Base-by-base conservation (phyloP, 139 green algal genomes). In the Haematococcus lacustris region DNA sequence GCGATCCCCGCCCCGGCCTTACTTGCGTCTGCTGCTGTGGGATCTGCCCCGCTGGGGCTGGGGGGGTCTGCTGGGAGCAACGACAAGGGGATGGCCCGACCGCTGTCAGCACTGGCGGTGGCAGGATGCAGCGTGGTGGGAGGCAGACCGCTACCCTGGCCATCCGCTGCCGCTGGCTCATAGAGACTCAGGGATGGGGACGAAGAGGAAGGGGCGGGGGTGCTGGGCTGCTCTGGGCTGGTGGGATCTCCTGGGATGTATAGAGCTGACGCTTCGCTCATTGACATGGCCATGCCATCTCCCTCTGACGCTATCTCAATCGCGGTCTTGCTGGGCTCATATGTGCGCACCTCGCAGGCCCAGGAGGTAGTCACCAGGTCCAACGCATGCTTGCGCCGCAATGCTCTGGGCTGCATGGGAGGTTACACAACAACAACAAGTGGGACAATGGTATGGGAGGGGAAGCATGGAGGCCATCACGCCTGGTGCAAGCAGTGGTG, bases 351-450 rank as follows among this genome's bases (percentile, higher is more conserved):
- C n/a, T 88, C 80, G 70, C 85, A 93, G 21, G 79, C 82, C 25
- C 83, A 76, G 4, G 79, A 89, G 26, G 90, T 91, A 35, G 81
- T 89, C 3, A 96, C 78, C 26, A 96, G 82, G 26, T 87, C 66
- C 57, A 96, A 62, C 30, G 33, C 60, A 28, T 82, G 78, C 65
- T 78, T 69, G 13, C 68, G 73, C 39, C 63, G 43, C 4, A 86
- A 63, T 64, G 69, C 41, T 41, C 59, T 71, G 67, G 50, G 68
- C 74, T 75, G 74, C 7, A 35, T 23, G 60, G 25, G 7, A 21
- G 26, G 1, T n/a, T n/a, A n/a, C n/a, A n/a, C n/a, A n/a, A n/a
- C n/a, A n/a, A n/a, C n/a, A n/a, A n/a, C n/a, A n/a, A n/a, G n/a
- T n/a, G n/a, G n/a, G n/a, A n/a, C n/a, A n/a, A n/a, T n/a, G n/a